Evolutionary conservation across 2,329 filamentous ascomycete genomes (phyloP), one percentile per base, ranked within the genome.

Genomic region (Colletotrichum orchidophilum): DNA sequence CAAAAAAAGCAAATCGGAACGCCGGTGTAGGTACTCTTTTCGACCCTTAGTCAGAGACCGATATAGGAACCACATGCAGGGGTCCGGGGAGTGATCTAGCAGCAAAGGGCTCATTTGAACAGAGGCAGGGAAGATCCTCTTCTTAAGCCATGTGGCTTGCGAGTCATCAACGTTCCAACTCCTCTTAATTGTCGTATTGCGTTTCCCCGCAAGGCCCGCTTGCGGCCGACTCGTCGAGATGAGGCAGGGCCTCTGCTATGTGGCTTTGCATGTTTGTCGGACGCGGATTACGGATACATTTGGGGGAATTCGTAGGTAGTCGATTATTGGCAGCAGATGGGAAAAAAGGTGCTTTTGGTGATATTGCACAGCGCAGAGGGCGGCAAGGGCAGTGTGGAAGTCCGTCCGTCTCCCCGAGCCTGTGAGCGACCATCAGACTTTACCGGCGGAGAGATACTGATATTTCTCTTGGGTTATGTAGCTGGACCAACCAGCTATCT

Each of bases 71-170:
- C 35, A 24, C 27, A 24, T 50, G 39, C 42, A 61, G 39, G 35
- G 35, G 13, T n/a, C 12, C 26, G 15, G n/a, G 33, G 42, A 33
- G 3, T n/a, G 31, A 26, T 13, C 18, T 39, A 58, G 31, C 42
- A 42, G 46, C 31, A 52, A 42, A 62, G n/a, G 21, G 35, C 65
- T 68, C 59, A 68, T 70, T 70, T 65, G 65, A 39, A 24, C 11
- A 24, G 11, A 27, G 49, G 50, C 54, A 64, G 70, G 65, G 65
- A 33, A 31, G 6, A 64, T 57, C 50, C 66, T 42, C 54, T 29
- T 54, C 29, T 53, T 27, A 13, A 21, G 60, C 70, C 70, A 72
- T 72, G 66, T 72, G 70, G 66, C 54, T 60, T 69, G 49, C 70
- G 68, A 71, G 68, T 71, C 68, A 67, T 71, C 57, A 6, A 49